A percentile compares a stretch with the other conserved stretches of the same genome.
Conservation (phyloP, 306 rosid species). For the Purshia tridentata region DNA sequence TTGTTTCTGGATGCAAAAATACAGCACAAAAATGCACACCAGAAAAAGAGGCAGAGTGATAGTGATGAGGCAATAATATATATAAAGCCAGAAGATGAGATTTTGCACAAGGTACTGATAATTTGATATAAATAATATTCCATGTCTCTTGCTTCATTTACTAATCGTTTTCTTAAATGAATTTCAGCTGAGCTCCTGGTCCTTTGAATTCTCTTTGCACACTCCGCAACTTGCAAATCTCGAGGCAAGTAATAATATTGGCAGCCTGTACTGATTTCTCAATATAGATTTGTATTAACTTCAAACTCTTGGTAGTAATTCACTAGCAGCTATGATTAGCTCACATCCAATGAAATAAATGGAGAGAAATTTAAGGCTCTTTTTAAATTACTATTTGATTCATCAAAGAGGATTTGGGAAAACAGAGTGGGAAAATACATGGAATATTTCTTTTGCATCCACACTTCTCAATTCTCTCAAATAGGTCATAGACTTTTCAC, state of each 20-base stretch:
- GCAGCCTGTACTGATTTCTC: not conserved
- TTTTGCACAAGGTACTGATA: conserved; percentile 69
- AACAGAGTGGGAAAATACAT: not conserved
- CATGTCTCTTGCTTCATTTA: not conserved
- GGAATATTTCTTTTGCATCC: not conserved
- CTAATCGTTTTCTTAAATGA: conserved; percentile 24
- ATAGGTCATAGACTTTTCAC: not conserved
- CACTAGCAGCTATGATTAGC: not conserved
- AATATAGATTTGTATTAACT: not conserved
- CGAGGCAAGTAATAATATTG: conserved; percentile 51
- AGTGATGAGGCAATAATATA: conserved; percentile 50
- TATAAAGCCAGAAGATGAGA: conserved; percentile 78
- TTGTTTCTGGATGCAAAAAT: conserved; percentile 29
- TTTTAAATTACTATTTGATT: not conserved
- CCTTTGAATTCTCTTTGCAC: conserved; percentile 62
- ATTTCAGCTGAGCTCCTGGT: conserved; percentile 74
- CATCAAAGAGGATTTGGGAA: not conserved
- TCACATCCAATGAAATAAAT: not conserved
- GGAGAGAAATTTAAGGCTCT: not conserved
- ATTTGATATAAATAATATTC: not conserved
- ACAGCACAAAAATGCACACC: conserved; percentile 51
- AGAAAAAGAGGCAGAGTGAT: conserved; percentile 37
- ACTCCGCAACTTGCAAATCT: conserved; percentile 45
- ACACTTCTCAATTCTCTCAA: not conserved
- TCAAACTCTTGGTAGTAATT: not conserved